phyloP scores from a whole-genome alignment of 129 eudicot genomes.

The Helianthus tuberosus region DNA sequence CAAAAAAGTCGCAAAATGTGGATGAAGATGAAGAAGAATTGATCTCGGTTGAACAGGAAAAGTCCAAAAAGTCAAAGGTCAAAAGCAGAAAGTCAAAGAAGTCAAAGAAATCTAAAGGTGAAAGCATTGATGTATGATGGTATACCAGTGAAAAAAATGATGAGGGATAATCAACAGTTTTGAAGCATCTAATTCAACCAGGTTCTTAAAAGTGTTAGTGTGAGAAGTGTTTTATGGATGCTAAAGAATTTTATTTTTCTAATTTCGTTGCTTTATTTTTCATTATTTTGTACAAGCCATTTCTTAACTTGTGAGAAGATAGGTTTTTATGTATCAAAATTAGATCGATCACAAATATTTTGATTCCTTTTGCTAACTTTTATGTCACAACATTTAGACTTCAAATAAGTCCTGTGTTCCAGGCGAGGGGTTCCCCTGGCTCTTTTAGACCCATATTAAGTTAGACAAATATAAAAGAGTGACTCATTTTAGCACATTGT shows the following conservation, averaged over 20 bases:
- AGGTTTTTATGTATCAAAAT: not conserved
- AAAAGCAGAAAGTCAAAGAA: slow-evolving; percentile 44
- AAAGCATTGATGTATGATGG: slow-evolving; percentile 31
- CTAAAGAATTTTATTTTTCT: not conserved
- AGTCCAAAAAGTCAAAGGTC: slow-evolving; percentile 35
- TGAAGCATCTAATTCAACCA: slow-evolving; percentile 1
- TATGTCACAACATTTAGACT: not conserved
- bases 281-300: not conserved
- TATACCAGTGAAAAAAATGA: not conserved
- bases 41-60: slow-evolving; percentile 33
- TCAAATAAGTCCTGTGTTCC: not conserved
- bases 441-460: not conserved
- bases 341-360: not conserved
- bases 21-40: slow-evolving; percentile 17
- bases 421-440: not conserved
- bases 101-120: slow-evolving; percentile 35
- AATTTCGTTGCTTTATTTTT: not conserved
- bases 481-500: not conserved
- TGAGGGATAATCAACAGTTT: slow-evolving; percentile 13
- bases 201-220: slow-evolving; percentile 11
- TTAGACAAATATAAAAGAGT: not conserved
- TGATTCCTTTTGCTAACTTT: not conserved
- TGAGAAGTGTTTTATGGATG: not conserved
- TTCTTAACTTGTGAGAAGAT: not conserved
- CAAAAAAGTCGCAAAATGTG: slow-evolving; percentile 20